Conservation (phyloP, 345 rosid genomes). For the Schrenkiella parvula region DNA sequence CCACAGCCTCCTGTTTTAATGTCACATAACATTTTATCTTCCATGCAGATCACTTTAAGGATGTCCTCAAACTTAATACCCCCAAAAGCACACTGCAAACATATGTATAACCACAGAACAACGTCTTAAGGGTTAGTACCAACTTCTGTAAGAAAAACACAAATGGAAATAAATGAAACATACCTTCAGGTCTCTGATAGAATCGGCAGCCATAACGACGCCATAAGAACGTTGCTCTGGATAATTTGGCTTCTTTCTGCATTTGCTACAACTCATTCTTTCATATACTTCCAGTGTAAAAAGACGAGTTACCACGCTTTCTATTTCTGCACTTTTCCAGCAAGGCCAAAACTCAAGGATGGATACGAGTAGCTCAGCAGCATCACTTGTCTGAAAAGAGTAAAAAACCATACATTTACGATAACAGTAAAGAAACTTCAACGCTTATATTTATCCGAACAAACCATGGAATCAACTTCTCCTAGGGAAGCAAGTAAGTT, state of each 20-base stretch:
- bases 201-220: conserved; percentile 1
- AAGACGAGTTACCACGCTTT: neutral
- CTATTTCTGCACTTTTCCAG: conserved; percentile 4
- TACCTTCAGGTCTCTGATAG: neutral
- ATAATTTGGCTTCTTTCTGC: conserved; percentile 9
- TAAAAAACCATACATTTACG: neutral
- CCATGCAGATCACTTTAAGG: neutral
- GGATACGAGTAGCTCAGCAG: neutral
- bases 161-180: neutral
- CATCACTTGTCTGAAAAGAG: conserved; percentile 3
- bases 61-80: conserved; percentile 5
- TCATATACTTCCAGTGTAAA: neutral
- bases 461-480: neutral
- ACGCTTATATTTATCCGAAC: neutral
- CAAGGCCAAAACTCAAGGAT: conserved; percentile 15
- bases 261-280: conserved; percentile 2
- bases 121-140: neutral
- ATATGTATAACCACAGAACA: neutral
- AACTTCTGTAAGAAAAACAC: neutral
- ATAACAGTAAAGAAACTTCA: neutral
- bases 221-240: conserved; percentile 12
- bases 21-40: neutral
- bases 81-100: neutral
- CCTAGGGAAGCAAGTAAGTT: neutral
- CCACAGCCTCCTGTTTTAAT: conserved; percentile 16